These are phyloP conservation scores for Persicaria maculosa DNA, from an alignment of 148 eudicot species.

Conservation along the genomic window DNA sequence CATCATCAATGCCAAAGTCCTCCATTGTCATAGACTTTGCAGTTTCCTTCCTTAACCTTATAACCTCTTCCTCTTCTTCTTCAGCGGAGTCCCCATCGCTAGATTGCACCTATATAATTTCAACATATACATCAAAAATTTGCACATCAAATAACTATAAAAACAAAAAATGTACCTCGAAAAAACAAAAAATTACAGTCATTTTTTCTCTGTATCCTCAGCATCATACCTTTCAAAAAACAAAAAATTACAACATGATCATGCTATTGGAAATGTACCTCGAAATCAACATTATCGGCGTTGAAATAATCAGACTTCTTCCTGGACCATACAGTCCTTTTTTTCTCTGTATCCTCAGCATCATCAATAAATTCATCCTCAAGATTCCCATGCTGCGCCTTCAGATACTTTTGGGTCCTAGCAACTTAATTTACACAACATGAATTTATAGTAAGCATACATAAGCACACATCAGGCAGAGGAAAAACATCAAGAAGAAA, in stretches of 20 bases:
- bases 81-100: conserved; percentile 59
- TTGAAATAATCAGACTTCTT: conserved; percentile 26
- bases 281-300: conserved; percentile 44
- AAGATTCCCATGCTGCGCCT: conserved; percentile 49
- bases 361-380: conserved; percentile 72
- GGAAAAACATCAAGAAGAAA: not conserved
- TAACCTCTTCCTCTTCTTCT: conserved; percentile 70
- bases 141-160: not conserved
- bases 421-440: conserved; percentile 36
- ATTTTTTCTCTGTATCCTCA: too few relatives aligned
- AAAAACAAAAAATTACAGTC: too few relatives aligned
- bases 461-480: not conserved
- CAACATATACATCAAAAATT: conserved; percentile 8
- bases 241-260: not conserved
- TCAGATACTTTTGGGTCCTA: conserved; percentile 48
- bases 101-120: conserved; percentile 38
- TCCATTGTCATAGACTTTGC: conserved; percentile 40
- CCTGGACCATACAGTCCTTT: conserved; percentile 42
- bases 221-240: not conserved
- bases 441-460: not conserved
- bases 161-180: too few relatives aligned
- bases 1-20: conserved; percentile 67
- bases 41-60: conserved; percentile 48
- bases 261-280: conserved; percentile 27
- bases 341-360: conserved; percentile 43